These are phyloP conservation scores for Coelastrella sp. DNA, from an alignment of 139 green algal species.

Conservation along the genomic window DNA sequence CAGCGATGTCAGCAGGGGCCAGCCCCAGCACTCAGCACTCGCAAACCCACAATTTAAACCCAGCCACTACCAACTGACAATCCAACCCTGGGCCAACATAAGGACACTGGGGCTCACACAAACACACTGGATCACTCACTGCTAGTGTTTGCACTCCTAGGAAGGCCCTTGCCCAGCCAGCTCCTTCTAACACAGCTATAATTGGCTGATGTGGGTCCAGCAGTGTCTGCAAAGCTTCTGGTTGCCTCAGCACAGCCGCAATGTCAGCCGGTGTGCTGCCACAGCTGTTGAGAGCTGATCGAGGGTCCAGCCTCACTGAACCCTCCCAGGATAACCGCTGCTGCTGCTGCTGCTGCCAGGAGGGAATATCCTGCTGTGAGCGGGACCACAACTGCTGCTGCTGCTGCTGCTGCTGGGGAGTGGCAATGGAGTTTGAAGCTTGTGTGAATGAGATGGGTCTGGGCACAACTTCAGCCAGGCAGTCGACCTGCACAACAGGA, in stretches of 20 bases:
- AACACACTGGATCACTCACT: background rate
- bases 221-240: background rate
- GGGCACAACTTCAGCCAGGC: background rate
- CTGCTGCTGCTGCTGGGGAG: background rate
- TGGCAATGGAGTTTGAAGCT: no score
- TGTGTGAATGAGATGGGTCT: background rate
- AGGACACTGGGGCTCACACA: no score
- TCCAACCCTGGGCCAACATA: no score
- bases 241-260: background rate
- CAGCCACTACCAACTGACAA: no score
- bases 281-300: background rate
- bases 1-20: background rate
- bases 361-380: no score
- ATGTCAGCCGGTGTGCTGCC: background rate
- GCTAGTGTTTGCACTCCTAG: background rate
- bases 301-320: background rate
- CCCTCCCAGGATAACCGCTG: conserved; percentile 2
- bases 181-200: background rate
- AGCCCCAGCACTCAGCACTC: no score
- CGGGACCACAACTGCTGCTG: background rate
- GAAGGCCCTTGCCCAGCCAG: background rate
- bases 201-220: conserved; percentile 8
- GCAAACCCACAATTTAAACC: no score
- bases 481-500: background rate
- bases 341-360: background rate